A percentile compares a stretch with the other conserved stretches of the same genome.
These are phyloP conservation scores for Lactarius tabidus DNA, from an alignment of 768 basidiomycete species.

Conservation along the genomic window DNA sequence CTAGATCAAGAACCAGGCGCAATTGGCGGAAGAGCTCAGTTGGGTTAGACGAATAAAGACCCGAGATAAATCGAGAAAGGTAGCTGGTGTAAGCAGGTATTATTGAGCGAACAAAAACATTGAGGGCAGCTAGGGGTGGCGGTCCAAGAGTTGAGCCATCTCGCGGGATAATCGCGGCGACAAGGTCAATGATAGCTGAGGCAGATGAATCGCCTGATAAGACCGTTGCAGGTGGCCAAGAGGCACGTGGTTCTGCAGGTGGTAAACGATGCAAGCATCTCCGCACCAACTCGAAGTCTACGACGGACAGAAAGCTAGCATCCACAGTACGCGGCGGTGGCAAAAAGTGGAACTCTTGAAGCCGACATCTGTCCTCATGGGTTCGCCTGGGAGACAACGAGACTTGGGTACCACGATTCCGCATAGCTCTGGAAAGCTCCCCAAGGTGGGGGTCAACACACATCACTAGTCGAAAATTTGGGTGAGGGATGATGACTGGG, in stretches of 20 bases:
- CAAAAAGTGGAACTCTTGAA: constrained; percentile 18
- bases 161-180: constrained; percentile 10
- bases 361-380: constrained; percentile 16
- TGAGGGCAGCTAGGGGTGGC: not conserved
- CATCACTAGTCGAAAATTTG: constrained; percentile 92
- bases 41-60: constrained; percentile 13
- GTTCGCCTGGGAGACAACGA: constrained; percentile 37
- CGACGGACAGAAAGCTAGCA: not conserved
- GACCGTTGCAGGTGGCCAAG: constrained; percentile 12
- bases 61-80: constrained; percentile 16
- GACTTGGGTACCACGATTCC: constrained; percentile 92
- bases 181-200: constrained; percentile 9
- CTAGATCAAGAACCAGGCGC: constrained; percentile 15
- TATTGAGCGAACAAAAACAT: constrained; percentile 16
- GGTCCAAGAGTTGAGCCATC: not conserved
- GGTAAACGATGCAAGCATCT: constrained; percentile 11
- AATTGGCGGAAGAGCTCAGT: constrained; percentile 11
- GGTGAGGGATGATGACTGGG: constrained; percentile 75
- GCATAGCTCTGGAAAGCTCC: constrained; percentile 96
- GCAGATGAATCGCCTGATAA: constrained; percentile 3
- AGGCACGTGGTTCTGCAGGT: not conserved
- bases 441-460: constrained; percentile 86
- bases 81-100: constrained; percentile 16
- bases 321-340: not conserved
- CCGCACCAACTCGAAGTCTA: constrained; percentile 21